A percentile compares a stretch with the other conserved stretches of the same genome.
phyloP scores from a whole-genome alignment of 176 grass and related monocot genomes.

The Chrysopogon serrulatus region DNA sequence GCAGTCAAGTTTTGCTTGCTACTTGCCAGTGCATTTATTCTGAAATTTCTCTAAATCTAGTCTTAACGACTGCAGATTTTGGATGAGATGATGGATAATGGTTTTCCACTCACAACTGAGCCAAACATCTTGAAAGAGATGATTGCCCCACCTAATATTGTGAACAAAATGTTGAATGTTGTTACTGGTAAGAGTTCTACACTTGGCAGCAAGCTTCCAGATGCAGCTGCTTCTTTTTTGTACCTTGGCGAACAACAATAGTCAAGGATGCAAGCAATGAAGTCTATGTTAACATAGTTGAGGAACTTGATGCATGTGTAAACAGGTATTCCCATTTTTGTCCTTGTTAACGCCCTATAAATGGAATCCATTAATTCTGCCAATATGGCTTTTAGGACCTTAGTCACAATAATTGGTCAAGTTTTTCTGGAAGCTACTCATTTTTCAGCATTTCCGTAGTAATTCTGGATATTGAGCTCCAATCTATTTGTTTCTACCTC shows the following conservation, averaged over 20 bases:
- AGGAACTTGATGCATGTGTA: conserved; percentile 82
- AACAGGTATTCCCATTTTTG: conserved; percentile 44
- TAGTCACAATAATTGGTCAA: not conserved
- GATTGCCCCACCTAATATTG: conserved; percentile 67
- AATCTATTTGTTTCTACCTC: not conserved
- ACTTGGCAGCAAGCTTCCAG: conserved; percentile 64
- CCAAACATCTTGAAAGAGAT: conserved; percentile 89
- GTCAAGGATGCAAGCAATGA: conserved; percentile 80
- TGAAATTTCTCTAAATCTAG: conserved; percentile 10
- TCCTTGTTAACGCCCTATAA: not conserved
- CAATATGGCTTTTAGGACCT: not conserved
- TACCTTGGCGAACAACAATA: conserved; percentile 78
- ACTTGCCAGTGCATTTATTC: not conserved
- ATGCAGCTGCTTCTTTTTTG: conserved; percentile 68
- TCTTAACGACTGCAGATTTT: conserved; percentile 59
- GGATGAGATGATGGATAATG: conserved; percentile 99
- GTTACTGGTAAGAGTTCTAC: conserved; percentile 75
- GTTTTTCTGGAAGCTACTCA: conserved; percentile 8
- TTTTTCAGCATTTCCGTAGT: not conserved
- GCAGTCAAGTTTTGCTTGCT: not conserved
- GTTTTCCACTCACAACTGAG: conserved; percentile 93
- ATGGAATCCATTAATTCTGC: not conserved
- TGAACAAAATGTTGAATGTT: conserved; percentile 80
- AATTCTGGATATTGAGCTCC: not conserved
- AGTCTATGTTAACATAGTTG: conserved; percentile 88